These are phyloP conservation scores for Nowakowskiella sp. DNA, from an alignment of 192 early-diverging fungal genomes.

Conservation along the genomic window DNA sequence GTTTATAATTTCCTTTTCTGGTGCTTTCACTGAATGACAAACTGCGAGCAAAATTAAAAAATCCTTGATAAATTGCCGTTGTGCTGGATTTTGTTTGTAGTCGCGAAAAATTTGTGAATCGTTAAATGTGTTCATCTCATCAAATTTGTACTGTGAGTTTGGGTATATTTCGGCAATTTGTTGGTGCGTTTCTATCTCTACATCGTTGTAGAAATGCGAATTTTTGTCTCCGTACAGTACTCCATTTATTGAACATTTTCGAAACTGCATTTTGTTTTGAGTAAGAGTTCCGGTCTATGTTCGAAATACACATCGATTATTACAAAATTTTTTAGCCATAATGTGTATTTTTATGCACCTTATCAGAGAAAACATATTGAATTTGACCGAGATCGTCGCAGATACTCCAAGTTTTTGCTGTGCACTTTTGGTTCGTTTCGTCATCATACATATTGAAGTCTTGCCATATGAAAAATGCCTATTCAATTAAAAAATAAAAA, in stretches of 20 bases:
- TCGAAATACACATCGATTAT: too few species aligned
- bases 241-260: slow-evolving; percentile 69
- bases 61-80: slow-evolving; percentile 38
- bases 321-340: too few species aligned
- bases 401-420: slow-evolving; percentile 59
- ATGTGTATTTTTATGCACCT: too few species aligned
- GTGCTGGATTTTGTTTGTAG: slow-evolving; percentile 55
- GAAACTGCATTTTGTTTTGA: slow-evolving; percentile 43
- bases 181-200: slow-evolving; percentile 33
- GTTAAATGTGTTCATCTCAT: slow-evolving; percentile 42
- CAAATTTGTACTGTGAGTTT: slow-evolving; percentile 53
- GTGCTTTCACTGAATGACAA: slow-evolving; percentile 79
- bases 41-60: slow-evolving; percentile 80
- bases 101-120: slow-evolving; percentile 55
- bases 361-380: slow-evolving; percentile 75
- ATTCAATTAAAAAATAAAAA: too few species aligned
- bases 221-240: slow-evolving; percentile 64
- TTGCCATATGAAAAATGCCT: slow-evolving; percentile 63
- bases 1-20: slow-evolving; percentile 29
- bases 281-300: slow-evolving; percentile 55
- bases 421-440: slow-evolving; percentile 47
- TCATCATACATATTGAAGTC: slow-evolving; percentile 64
- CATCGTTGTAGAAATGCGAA: too few species aligned
- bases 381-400: slow-evolving; percentile 85
- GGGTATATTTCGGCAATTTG: slow-evolving; percentile 22